Base-by-base conservation (phyloP, 164 flowering plant genomes). In the Hamamelis virginiana region DNA sequence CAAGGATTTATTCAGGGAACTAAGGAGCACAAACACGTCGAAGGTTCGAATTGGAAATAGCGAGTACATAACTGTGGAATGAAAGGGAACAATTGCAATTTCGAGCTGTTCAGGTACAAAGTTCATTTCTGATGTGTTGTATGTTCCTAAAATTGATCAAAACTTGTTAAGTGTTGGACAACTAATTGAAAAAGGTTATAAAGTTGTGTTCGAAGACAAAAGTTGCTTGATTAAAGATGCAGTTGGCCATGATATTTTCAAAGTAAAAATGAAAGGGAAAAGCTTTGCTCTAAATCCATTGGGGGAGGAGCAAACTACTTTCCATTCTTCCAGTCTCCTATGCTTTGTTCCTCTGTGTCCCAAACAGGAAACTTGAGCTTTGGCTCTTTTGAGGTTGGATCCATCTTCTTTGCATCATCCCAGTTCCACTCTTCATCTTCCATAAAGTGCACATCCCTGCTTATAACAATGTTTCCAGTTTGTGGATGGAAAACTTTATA, bases 111-210 rank as follows among this genome's bases (percentile, higher is more conserved):
- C 53, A 50, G 4, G 53, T 50, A 0, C 18, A 3, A 50, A 50
- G 18, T 50, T 50, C 14, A 69, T 72, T 61, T 9, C 11, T 27
- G 64, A 75, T 60, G 70, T 74, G 38, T 18, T 69, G n/a, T 75
- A 52, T 68, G 68, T 72, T 0, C 76, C 56, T 68, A 44, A 72
- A 0, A 70, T 78, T 51, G 59, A 59, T n/a, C 78, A 78, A 59
- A 75, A 69, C 22, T 14, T 78, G 26, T 26, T 72, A 0, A 74
- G 75, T 65, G 73, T 77, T 27, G 75, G 77, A 0, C 64, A 77
- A 10, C 18, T 74, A n/a, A 12, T 72, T 12, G 74, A 70, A 26
- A 75, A 62, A 41, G 59, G 64, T 5, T 65, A 19, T 41, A 53
- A 50, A 47, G 59, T 67, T 18, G 11, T 52, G 1, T 72, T 72